Base-by-base conservation (phyloP, 352 stramenopile genomes). In the Globisporangium ultimum region DNA sequence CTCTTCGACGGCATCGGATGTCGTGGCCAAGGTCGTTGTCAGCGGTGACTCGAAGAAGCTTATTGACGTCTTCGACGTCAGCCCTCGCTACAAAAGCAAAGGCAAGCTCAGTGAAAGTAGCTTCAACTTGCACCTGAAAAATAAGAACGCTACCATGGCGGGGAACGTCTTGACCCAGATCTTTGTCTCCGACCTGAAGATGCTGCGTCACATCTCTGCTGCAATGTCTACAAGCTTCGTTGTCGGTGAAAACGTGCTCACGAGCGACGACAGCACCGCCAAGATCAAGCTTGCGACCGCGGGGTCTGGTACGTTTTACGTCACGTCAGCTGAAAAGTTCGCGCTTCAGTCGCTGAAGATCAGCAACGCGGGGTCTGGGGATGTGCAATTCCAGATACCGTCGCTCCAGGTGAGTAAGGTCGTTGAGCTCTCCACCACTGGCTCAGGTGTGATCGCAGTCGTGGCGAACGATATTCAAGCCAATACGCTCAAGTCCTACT, bases 41-140 rank as follows among this genome's bases (percentile, higher is more conserved):
- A 76, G 67, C 34, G 72, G 78, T 49, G 76, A 85, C 67, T 86
- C 78, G 56, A 65, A 66, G 6, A 69, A 77, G 20, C 51, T 88
- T 45, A 55, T 87, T 2, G 51, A 68, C 8, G 34, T 74, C n/a
- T 63, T 85, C 12, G 71, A 88, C 32, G 67, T 28, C 24, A 28
- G 24, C 24, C 24, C 24, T 69, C 45, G 57, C 62, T 12, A 53
- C 73, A 1, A 41, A 24, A 52, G 22, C 42, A 28, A 28, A 12
- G 20, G 17, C 13, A 42, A 59, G 24, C 2, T 28, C 24, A 28
- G 24, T 10, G 18, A 24, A 0, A 15, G 21, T 41, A 40, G 40
- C 21, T 38, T 59, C 4, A 20, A 41, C 18, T 13, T 59, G 28
- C 28, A 17, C n/a, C n/a, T 59, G 6, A 20, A 22, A 22, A 14